Base-by-base conservation (phyloP, 192 early-diverging fungal species). In the Coemansia sp. region DNA sequence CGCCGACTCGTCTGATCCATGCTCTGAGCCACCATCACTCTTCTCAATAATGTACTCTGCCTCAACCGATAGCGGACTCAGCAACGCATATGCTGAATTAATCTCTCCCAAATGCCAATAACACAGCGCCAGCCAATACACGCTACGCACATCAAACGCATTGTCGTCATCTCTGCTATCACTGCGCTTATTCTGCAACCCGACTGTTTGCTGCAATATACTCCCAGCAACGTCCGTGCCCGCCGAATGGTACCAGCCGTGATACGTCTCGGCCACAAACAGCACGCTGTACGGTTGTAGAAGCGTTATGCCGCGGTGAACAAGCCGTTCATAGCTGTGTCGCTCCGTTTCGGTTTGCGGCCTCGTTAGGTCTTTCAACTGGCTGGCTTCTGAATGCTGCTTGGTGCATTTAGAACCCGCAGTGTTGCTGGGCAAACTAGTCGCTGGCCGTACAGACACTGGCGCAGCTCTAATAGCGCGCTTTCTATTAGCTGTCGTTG, bases 41-140 rank as follows among this genome's bases (percentile, higher is more conserved):
- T 37, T 17, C 2, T 69, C 73, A 12, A 72, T 38, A 4, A 81
- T 65, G 17, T 66, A 66, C 8, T 81, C 78, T 5, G 58, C 21
- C 41, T 81, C 78, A 12, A 72, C 45, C 1, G 59, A n/a, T n/a
- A 68, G 27, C 14, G 69, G 59, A 7, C 55, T 47, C 4, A 81
- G 59, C 35, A 81, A 62, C 22, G 72, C 48, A 24, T 81, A 72
- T 0, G 60, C 69, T 1, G 72, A 47, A 52, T 65, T 72, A 4
- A 72, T 64, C 29, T 81, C 78, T 55, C 78, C 78, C 24, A 81
- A 32, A 22, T 81, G 72, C 78, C 78, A 81, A 50, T 81, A 62
- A 49, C 78, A 75, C n/a, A 75, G 66, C 47, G 66, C 78, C 59
- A 81, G 64, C 78, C 73, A 81, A 43, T 81, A 81, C n/a, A 65